Conservation (phyloP, 108 stramenopile species). For the Conticribra guillardii region DNA sequence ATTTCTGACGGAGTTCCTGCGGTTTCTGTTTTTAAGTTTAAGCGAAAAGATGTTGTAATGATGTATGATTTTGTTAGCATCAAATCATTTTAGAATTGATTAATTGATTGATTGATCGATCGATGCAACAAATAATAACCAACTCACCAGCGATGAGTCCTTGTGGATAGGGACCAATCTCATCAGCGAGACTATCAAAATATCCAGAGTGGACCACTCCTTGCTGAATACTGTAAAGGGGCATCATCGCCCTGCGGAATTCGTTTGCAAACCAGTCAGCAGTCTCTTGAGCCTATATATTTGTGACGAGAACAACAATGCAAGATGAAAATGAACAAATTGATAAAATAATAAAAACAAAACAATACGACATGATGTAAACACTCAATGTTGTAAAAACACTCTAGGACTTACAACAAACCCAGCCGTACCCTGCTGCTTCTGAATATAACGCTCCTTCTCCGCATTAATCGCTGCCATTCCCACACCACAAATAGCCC, state of each 20-base stretch:
- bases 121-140: not conserved
- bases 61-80: conserved; percentile 1
- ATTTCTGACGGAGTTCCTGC: conserved; percentile 6
- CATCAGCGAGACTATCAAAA: conserved; percentile 26
- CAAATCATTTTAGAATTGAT: not conserved
- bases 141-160: not conserved
- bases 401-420: conserved; percentile 31
- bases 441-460: conserved; percentile 5
- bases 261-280: conserved; percentile 37
- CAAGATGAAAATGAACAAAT: not conserved
- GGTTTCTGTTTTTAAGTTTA: too few species aligned
- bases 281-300: conserved; percentile 31
- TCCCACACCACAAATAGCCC: conserved; percentile 17
- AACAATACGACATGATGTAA: too few species aligned
- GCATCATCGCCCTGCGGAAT: conserved; percentile 41
- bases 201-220: conserved; percentile 32
- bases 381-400: too few species aligned
- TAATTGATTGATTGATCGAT: not conserved
- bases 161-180: conserved; percentile 32
- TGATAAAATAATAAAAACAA: not conserved
- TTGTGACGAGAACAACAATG: not conserved
- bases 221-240: conserved; percentile 39
- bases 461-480: conserved; percentile 28
- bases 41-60: too few species aligned
- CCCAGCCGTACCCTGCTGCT: conserved; percentile 19